These are phyloP conservation scores for Plasmodium yoelii DNA, from an alignment of 169 alveolate species.

Conservation along the genomic window DNA sequence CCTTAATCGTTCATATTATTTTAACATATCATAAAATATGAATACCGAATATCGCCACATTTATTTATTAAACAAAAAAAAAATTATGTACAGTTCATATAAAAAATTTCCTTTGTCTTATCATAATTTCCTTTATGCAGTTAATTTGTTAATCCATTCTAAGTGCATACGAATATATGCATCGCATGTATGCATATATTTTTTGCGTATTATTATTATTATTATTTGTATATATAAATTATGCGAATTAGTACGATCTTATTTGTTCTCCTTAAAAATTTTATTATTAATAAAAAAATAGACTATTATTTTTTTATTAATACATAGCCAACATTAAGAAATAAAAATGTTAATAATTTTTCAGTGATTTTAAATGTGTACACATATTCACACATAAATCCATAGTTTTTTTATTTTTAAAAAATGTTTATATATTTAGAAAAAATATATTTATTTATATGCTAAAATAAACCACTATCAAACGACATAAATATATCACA, in stretches of 20 bases:
- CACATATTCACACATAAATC: constrained; percentile 20
- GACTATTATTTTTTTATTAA: not conserved
- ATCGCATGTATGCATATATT: constrained; percentile 13
- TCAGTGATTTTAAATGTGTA: constrained; percentile 28
- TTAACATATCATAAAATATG: too few relatives aligned
- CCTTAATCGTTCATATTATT: too few relatives aligned
- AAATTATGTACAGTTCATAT: constrained; percentile 31
- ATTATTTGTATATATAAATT: not conserved
- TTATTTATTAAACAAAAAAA: constrained; percentile 5
- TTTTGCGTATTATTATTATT: not conserved
- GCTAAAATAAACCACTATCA: not conserved
- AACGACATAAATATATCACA: not conserved
- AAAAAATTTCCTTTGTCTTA: constrained; percentile 45
- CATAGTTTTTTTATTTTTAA: not conserved
- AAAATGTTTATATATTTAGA: constrained; percentile 2
- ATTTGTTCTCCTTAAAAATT: constrained; percentile 1
- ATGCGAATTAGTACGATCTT: not conserved
- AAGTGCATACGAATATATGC: constrained; percentile 1
- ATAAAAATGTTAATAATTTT: not conserved
- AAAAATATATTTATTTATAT: not conserved
- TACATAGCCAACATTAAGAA: constrained; percentile 7
- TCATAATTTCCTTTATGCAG: constrained; percentile 14
- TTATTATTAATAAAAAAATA: not conserved
- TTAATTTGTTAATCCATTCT: constrained; percentile 4
- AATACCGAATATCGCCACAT: too few relatives aligned